Conservation (phyloP, 2,329 filamentous ascomycete species). For the Cercospora sesami region DNA sequence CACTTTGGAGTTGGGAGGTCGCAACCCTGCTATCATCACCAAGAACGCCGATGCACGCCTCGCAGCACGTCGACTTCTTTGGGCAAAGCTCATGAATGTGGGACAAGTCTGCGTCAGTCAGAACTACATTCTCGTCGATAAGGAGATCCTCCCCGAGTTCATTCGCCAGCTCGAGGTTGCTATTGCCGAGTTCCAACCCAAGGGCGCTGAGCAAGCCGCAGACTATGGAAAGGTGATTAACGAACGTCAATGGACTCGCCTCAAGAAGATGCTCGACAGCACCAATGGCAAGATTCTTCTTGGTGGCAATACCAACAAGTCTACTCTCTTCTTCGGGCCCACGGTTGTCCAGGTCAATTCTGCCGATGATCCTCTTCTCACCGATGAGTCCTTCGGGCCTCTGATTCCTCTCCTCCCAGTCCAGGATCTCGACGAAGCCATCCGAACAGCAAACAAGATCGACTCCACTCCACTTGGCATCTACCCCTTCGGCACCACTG, state of each 20-base stretch:
- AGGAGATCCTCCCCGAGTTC: conserved; percentile 63
- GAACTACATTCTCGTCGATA: conserved; percentile 87
- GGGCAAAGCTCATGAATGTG: conserved; percentile 82
- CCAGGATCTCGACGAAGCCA: conserved; percentile 79
- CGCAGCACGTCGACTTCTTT: conserved; percentile 80
- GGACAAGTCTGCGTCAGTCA: conserved; percentile 92
- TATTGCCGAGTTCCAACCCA: conserved; percentile 76
- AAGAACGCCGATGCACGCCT: conserved; percentile 76
- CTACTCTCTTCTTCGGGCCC: conserved; percentile 80
- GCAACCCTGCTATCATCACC: conserved; percentile 89
- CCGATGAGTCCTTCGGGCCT: conserved; percentile 90
- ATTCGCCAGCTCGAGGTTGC: conserved; percentile 70
- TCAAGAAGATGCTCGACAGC: conserved; percentile 89
- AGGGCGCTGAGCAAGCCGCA: conserved; percentile 72
- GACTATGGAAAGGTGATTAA: conserved; percentile 84
- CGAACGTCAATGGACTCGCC: conserved; percentile 70
- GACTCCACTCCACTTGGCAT: conserved; percentile 81
- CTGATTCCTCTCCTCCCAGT: conserved; percentile 80
- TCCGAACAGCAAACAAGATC: conserved; percentile 75
- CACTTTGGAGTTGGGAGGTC: conserved; percentile 83
- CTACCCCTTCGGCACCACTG: conserved; percentile 80
- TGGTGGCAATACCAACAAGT: conserved; percentile 79
- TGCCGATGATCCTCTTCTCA: conserved; percentile 72
- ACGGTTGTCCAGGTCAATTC: conserved; percentile 85
- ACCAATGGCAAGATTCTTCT: conserved; percentile 80